A percentile compares a stretch with the other conserved stretches of the same genome.
phyloP scores from a whole-genome alignment of 371 early-diverging fungal species.

The Dinochytrium kinnereticum region DNA sequence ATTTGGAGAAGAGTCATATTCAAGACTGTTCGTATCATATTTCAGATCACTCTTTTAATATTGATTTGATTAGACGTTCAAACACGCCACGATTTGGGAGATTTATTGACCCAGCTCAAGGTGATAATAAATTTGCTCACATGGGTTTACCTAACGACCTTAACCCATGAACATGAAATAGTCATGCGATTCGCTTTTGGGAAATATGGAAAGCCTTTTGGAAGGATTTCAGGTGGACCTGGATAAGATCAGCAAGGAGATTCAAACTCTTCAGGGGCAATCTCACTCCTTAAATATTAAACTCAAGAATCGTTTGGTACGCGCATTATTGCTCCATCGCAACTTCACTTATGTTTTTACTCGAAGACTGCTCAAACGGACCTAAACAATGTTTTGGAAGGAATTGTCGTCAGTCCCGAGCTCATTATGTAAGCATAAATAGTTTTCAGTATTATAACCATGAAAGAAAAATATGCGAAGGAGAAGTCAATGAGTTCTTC shows the following conservation, averaged over 20 bases:
- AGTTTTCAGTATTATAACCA: background rate
- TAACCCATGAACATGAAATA: no score
- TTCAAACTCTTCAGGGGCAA: slow-evolving; percentile 80
- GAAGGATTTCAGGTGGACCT: slow-evolving; percentile 84
- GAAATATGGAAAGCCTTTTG: slow-evolving; percentile 84
- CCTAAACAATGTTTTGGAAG: slow-evolving; percentile 74
- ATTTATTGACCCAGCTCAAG: slow-evolving; percentile 74
- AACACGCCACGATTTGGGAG: slow-evolving; percentile 69
- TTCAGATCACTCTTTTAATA: no score
- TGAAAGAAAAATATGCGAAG: slow-evolving; percentile 79
- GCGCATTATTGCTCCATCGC: slow-evolving; percentile 14
- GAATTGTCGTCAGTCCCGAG: slow-evolving; percentile 81
- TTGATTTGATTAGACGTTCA: slow-evolving; percentile 66
- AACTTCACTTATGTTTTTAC: background rate
- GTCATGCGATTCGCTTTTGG: slow-evolving; percentile 76
- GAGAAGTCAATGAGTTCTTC: slow-evolving; percentile 87
- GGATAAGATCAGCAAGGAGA: slow-evolving; percentile 86
- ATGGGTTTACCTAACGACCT: background rate
- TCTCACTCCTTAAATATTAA: slow-evolving; percentile 79
- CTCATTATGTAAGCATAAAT: slow-evolving; percentile 62
- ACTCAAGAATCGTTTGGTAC: slow-evolving; percentile 83
- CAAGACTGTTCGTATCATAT: slow-evolving; percentile 63
- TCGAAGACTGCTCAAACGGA: slow-evolving; percentile 66
- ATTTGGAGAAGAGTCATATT: slow-evolving; percentile 73
- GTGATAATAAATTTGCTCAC: slow-evolving; percentile 8